phyloP scores from a whole-genome alignment of 352 stramenopile genomes.

The Phytopythium delawarense region DNA sequence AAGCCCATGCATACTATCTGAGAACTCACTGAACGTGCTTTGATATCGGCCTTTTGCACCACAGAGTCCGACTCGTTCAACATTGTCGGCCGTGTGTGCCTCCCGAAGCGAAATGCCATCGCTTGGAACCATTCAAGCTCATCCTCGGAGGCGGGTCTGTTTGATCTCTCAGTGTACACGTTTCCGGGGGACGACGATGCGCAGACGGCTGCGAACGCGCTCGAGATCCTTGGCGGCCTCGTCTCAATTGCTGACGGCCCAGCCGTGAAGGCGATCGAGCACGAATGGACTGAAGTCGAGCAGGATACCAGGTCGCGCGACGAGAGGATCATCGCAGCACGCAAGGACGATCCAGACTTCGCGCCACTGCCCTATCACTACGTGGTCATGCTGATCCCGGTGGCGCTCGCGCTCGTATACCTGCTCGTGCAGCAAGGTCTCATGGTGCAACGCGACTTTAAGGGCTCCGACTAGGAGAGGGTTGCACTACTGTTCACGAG shows the following conservation, averaged over 20 bases:
- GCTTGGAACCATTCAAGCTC: slow-evolving; percentile 26
- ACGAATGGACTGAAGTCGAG: slow-evolving; percentile 22
- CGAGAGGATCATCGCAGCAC: slow-evolving; percentile 13
- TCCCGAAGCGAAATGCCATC: slow-evolving; percentile 43
- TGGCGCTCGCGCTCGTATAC: slow-evolving; percentile 35
- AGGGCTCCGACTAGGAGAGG: background rate
- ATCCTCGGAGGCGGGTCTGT: slow-evolving; percentile 3
- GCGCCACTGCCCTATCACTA: slow-evolving; percentile 8
- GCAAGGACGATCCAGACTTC: slow-evolving; percentile 11
- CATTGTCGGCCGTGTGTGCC: slow-evolving; percentile 29
- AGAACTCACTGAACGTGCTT: background rate
- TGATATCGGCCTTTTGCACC: background rate
- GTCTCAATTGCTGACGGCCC: slow-evolving; percentile 7
- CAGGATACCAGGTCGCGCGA: slow-evolving; percentile 13
- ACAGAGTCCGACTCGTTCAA: slow-evolving; percentile 14
- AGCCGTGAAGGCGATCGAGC: slow-evolving; percentile 12
- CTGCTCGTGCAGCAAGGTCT: slow-evolving; percentile 29
- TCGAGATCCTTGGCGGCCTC: slow-evolving; percentile 48
- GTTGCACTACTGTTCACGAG: background rate
- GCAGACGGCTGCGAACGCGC: slow-evolving; percentile 40
- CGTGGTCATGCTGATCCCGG: slow-evolving; percentile 17
- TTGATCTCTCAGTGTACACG: slow-evolving; percentile 38
- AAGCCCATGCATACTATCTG: background rate
- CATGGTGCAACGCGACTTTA: slow-evolving; percentile 4
- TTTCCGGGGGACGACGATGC: slow-evolving; percentile 42